Percentiles rank a stretch among this genome's conserved stretches.
phyloP scores from a whole-genome alignment of 352 stramenopile species.

The Phytophthora crassamura region DNA sequence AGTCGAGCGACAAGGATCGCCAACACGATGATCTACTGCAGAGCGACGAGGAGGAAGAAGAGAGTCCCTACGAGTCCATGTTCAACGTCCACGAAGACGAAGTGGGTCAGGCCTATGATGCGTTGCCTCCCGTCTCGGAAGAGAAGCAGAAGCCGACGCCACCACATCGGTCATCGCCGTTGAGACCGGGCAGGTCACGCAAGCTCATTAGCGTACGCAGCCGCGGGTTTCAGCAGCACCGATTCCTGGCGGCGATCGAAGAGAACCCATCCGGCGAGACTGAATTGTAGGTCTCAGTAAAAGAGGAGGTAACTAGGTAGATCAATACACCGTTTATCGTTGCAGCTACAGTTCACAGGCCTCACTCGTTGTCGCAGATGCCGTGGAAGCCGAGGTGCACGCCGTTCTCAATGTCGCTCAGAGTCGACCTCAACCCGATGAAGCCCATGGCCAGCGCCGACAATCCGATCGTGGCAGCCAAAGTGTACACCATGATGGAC shows the following conservation, averaged over 20 bases:
- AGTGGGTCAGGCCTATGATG: conserved; percentile 15
- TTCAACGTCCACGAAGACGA: conserved; percentile 34
- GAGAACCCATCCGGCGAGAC: conserved; percentile 39
- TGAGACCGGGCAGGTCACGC: conserved; percentile 24
- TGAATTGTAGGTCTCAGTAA: conserved; percentile 30
- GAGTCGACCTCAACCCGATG: conserved; percentile 55
- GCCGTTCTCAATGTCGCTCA: conserved; percentile 60
- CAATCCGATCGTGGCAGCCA: conserved; percentile 70
- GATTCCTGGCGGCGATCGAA: conserved; percentile 49
- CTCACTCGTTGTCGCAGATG: conserved; percentile 61
- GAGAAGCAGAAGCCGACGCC: conserved; percentile 12
- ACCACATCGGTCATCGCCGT: conserved; percentile 5
- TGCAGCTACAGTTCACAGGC: conserved; percentile 10
- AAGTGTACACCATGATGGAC: conserved; percentile 79
- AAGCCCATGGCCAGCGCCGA: conserved; percentile 71
- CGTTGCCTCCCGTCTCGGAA: conserved; percentile 12
- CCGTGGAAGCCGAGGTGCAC: conserved; percentile 65
- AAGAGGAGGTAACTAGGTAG: not conserved
- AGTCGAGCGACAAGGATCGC: conserved; percentile 23
- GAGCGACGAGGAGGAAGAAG: conserved; percentile 12
- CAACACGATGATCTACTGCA: conserved; percentile 23
- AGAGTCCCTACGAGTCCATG: conserved; percentile 24
- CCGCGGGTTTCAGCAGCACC: conserved; percentile 36
- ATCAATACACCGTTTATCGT: conserved; percentile 13
- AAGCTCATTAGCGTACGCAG: conserved; percentile 72